Conservation (phyloP, 768 basidiomycete genomes). For the Wakefieldia striispora region DNA sequence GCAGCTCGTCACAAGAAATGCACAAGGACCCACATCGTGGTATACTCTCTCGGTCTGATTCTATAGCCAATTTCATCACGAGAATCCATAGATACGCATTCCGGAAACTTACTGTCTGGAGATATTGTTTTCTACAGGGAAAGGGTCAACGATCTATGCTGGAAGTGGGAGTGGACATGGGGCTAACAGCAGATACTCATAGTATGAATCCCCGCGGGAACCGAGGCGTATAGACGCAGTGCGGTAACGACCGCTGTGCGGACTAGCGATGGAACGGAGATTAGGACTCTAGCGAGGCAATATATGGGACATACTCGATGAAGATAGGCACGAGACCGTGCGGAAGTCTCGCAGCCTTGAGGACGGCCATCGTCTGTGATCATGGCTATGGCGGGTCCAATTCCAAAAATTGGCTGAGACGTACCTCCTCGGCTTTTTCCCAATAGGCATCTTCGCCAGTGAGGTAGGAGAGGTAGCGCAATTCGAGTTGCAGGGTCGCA, state of each 20-base stretch:
- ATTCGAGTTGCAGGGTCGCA: conserved; percentile 87
- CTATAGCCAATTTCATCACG: conserved; percentile 32
- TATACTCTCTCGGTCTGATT: conserved; percentile 76
- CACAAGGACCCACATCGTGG: conserved; percentile 51
- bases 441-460: conserved; percentile 80
- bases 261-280: conserved; percentile 33
- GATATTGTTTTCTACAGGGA: conserved; percentile 28
- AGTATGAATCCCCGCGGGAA: conserved; percentile 90
- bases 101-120: conserved; percentile 28
- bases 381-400: background rate
- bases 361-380: conserved; percentile 61
- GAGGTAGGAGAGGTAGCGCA: conserved; percentile 80
- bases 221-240: conserved; percentile 82
- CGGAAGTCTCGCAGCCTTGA: conserved; percentile 59
- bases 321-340: conserved; percentile 85
- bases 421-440: conserved; percentile 72
- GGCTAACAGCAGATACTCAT: conserved; percentile 81
- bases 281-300: conserved; percentile 6
- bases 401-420: conserved; percentile 1
- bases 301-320: conserved; percentile 55
- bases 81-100: background rate
- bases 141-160: conserved; percentile 3
- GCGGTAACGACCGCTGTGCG: conserved; percentile 50
- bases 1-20: background rate
- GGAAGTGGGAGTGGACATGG: background rate